A percentile compares a stretch with the other conserved stretches of the same genome.
phyloP scores from a whole-genome alignment of 1,139 yeast species.

The Diutina neorugosa region DNA sequence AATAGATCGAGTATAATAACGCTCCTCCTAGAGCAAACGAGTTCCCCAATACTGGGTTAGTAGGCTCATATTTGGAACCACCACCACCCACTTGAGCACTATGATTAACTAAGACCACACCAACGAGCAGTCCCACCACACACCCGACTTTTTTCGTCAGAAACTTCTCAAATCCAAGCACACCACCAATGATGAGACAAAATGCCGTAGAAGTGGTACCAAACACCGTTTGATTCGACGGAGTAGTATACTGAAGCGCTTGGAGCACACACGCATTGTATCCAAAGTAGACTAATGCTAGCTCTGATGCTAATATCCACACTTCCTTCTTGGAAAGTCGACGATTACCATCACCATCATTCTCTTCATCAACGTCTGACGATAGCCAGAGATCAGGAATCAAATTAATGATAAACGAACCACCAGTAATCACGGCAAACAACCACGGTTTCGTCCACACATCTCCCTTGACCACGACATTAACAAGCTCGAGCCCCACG shows the following conservation, averaged over 20 bases:
- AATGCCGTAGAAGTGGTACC: constrained; percentile 42
- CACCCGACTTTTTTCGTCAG: constrained; percentile 31
- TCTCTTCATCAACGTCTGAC: not conserved
- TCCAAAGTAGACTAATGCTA: constrained; percentile 29
- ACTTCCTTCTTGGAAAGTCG: constrained; percentile 22
- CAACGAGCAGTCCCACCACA: constrained; percentile 30
- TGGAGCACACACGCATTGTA: constrained; percentile 29
- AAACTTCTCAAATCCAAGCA: constrained; percentile 28
- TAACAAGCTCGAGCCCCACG: constrained; percentile 36
- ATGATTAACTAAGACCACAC: constrained; percentile 35
- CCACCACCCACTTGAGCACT: constrained; percentile 5
- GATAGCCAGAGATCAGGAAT: constrained; percentile 20
- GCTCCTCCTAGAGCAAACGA: constrained; percentile 34
- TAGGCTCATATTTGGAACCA: constrained; percentile 16
- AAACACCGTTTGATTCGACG: constrained; percentile 40
- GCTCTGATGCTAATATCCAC: constrained; percentile 21
- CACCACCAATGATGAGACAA: constrained; percentile 32
- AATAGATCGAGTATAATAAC: constrained; percentile 32
- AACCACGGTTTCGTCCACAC: constrained; percentile 37
- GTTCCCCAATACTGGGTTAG: constrained; percentile 34
- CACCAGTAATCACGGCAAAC: constrained; percentile 34
- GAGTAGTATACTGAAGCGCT: constrained; percentile 37
- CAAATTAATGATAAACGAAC: constrained; percentile 32
- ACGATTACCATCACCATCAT: not conserved
- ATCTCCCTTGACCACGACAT: constrained; percentile 34